A percentile compares a stretch with the other conserved stretches of the same genome.
phyloP scores from a whole-genome alignment of 2,329 filamentous ascomycete genomes.

The Emericellopsis atlantica region DNA sequence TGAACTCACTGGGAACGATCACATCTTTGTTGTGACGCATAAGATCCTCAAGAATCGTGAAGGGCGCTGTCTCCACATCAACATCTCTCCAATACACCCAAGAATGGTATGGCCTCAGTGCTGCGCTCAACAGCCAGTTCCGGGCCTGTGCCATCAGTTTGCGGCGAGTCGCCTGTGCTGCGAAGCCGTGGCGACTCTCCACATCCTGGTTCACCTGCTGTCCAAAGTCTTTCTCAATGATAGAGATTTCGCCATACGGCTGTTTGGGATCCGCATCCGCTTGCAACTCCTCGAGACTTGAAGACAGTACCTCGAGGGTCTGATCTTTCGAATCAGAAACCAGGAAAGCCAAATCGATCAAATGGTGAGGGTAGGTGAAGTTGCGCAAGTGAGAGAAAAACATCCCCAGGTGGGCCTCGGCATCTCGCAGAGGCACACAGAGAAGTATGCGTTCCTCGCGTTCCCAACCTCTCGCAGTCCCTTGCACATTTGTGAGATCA shows the following conservation, averaged over 20 bases:
- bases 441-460: slow-evolving; percentile 89
- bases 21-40: slow-evolving; percentile 99
- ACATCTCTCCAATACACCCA: slow-evolving; percentile 99
- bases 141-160: slow-evolving; percentile 97
- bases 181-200: slow-evolving; percentile 93
- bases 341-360: slow-evolving; percentile 92
- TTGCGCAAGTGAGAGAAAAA: slow-evolving; percentile 97
- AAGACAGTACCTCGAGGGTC: slow-evolving; percentile 64
- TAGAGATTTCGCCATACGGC: slow-evolving; percentile 89
- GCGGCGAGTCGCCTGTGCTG: slow-evolving; percentile 81
- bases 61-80: slow-evolving; percentile 93
- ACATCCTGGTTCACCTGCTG: slow-evolving; percentile 97
- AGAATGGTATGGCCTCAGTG: slow-evolving; percentile 85
- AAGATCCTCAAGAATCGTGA: slow-evolving; percentile 91
- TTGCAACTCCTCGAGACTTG: slow-evolving; percentile 69
- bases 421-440: slow-evolving; percentile 88
- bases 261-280: slow-evolving; percentile 65
- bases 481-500: slow-evolving; percentile 82
- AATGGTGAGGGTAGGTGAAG: slow-evolving; percentile 90
- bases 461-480: slow-evolving; percentile 89
- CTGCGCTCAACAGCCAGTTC: slow-evolving; percentile 93
- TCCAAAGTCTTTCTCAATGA: slow-evolving; percentile 97
- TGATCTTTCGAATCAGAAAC: slow-evolving; percentile 96
- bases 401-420: slow-evolving; percentile 84
- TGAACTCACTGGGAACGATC: slow-evolving; percentile 82